These are phyloP conservation scores for Candida maris DNA, from an alignment of 805 yeast species.

Conservation along the genomic window DNA sequence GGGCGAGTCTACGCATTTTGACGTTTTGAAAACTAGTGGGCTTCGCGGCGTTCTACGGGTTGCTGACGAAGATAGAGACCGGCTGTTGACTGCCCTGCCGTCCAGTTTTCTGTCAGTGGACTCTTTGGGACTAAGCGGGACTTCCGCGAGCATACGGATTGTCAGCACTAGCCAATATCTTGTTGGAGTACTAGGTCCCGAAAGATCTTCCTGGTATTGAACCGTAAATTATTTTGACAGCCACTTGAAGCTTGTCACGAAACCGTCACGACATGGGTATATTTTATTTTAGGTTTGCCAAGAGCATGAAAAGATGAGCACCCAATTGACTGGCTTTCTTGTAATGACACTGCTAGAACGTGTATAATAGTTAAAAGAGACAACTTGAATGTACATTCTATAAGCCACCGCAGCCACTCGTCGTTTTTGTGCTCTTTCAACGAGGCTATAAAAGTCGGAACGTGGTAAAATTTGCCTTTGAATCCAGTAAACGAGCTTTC, in stretches of 20 bases:
- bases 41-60: slow-evolving; percentile 20
- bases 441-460: too few relatives aligned
- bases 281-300: too few relatives aligned
- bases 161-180: slow-evolving; percentile 19
- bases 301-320: too few relatives aligned
- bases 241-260: background rate
- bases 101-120: slow-evolving; percentile 12
- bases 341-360: too few relatives aligned
- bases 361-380: too few relatives aligned
- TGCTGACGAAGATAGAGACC: slow-evolving; percentile 18
- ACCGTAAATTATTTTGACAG: background rate
- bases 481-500: too few relatives aligned
- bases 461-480: too few relatives aligned
- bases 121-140: slow-evolving; percentile 4
- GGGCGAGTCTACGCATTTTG: slow-evolving; percentile 28
- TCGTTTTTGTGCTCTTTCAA: too few relatives aligned
- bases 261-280: too few relatives aligned
- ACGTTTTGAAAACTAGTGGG: slow-evolving; percentile 15
- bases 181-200: slow-evolving; percentile 25
- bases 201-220: slow-evolving; percentile 18
- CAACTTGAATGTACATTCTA: too few relatives aligned
- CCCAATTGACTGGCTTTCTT: too few relatives aligned
- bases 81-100: slow-evolving; percentile 18
- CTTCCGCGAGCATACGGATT: slow-evolving; percentile 12
- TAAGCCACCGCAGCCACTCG: too few relatives aligned